A percentile compares a stretch with the other conserved stretches of the same genome.
Conservation (phyloP, 2,329 filamentous ascomycete species). For the Cryphonectria carpinicola region DNA sequence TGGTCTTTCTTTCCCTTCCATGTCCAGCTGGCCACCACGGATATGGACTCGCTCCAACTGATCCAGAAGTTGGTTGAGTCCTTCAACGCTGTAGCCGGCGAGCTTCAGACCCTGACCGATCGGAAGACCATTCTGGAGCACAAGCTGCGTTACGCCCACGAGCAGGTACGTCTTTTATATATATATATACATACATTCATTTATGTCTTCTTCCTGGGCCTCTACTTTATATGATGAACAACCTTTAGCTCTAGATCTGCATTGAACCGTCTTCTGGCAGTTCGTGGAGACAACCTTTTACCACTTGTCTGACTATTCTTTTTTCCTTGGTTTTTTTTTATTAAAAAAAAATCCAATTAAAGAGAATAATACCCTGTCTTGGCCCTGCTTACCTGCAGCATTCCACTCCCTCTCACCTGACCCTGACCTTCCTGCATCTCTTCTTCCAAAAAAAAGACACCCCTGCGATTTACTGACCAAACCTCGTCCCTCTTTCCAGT, state of each 20-base stretch:
- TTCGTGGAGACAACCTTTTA: slow-evolving; percentile 30
- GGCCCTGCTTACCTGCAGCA: not conserved
- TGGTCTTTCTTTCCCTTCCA: not conserved
- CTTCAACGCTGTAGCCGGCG: slow-evolving; percentile 66
- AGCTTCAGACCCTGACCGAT: slow-evolving; percentile 66
- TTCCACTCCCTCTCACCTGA: slow-evolving; percentile 10
- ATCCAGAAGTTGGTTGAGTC: slow-evolving; percentile 65
- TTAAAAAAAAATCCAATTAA: not conserved
- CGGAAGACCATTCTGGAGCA: slow-evolving; percentile 68
- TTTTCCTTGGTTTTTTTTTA: not conserved
- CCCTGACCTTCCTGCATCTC: slow-evolving; percentile 10
- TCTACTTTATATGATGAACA: slow-evolving; percentile 47
- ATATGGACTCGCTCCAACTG: slow-evolving; percentile 48
- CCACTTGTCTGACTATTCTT: slow-evolving; percentile 27
- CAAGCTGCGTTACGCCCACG: slow-evolving; percentile 68
- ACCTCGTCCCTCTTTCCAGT: slow-evolving; percentile 46
- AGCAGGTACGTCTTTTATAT: slow-evolving; percentile 58
- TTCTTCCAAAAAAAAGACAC: not conserved
- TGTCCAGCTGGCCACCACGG: slow-evolving; percentile 18
- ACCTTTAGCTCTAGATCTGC: slow-evolving; percentile 36
- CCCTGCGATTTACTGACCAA: slow-evolving; percentile 22
- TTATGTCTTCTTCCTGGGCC: not conserved
- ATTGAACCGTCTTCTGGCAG: slow-evolving; percentile 19
- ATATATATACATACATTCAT: not conserved
- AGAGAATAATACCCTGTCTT: not conserved